phyloP scores from a whole-genome alignment of 1,139 yeast species.

The Debaryomyces singareniensis region DNA sequence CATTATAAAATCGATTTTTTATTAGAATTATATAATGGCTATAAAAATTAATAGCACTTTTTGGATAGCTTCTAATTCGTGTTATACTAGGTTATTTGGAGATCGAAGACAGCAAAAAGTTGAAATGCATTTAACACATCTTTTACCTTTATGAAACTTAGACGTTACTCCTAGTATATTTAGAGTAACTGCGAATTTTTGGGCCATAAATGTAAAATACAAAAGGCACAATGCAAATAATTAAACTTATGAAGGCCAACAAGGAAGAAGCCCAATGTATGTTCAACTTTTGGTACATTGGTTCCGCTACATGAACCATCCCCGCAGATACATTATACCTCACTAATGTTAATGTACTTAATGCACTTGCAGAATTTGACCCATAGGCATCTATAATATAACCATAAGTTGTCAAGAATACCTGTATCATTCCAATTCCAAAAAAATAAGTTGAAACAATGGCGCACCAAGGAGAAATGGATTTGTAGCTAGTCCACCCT shows the following conservation, averaged over 20 bases:
- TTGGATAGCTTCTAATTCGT: too few species aligned
- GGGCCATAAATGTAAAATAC: constrained; percentile 5
- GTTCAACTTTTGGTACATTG: constrained; percentile 5
- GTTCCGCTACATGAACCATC: constrained; percentile 6
- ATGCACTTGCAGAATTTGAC: constrained; percentile 5
- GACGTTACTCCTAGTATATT: constrained; percentile 1
- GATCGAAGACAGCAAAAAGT: too few species aligned
- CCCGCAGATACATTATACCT: constrained; percentile 5
- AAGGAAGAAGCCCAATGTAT: constrained; percentile 6
- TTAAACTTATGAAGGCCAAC: constrained; percentile 4
- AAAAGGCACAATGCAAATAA: constrained; percentile 5
- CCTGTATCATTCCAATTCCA: constrained; percentile 6
- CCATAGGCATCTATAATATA: constrained; percentile 6
- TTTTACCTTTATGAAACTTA: too few species aligned
- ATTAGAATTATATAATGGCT: too few species aligned
- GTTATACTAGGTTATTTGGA: too few species aligned
- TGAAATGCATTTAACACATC: too few species aligned
- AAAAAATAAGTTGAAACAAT: constrained; percentile 4
- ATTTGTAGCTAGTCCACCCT: constrained; percentile 4
- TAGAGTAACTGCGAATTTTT: constrained; percentile 3
- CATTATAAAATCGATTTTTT: too few species aligned
- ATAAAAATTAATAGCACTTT: too few species aligned
- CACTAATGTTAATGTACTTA: constrained; percentile 4
- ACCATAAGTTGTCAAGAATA: constrained; percentile 4
- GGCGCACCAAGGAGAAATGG: constrained; percentile 5